Conservation (phyloP, 2,329 filamentous ascomycete genomes). For the Diaporthe australafricana region DNA sequence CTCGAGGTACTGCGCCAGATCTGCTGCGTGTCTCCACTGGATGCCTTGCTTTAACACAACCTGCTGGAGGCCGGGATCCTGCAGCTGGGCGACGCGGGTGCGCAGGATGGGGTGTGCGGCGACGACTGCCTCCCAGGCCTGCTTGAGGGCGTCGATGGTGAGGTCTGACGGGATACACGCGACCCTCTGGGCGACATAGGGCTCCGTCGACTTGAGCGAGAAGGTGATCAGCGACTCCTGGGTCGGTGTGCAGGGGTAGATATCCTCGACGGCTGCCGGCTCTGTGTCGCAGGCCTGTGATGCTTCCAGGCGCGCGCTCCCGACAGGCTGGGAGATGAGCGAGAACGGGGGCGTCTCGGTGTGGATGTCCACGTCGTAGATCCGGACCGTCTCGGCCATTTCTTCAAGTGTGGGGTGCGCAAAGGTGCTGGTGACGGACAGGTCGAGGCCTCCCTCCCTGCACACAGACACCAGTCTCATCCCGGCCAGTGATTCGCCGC, state of each 20-base stretch:
- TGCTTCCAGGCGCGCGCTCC: constrained; percentile 39
- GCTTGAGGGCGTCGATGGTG: constrained; percentile 40
- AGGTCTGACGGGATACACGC: constrained; percentile 41
- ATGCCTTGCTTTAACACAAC: constrained; percentile 48
- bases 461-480: constrained; percentile 56
- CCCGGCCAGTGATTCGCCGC: constrained; percentile 58
- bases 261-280: constrained; percentile 46
- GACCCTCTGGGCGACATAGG: constrained; percentile 49
- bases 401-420: constrained; percentile 53
- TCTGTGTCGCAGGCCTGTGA: constrained; percentile 41
- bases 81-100: constrained; percentile 47
- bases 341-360: constrained; percentile 43
- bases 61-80: constrained; percentile 50
- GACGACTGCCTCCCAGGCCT: constrained; percentile 46
- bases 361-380: constrained; percentile 44
- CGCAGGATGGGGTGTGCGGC: constrained; percentile 47
- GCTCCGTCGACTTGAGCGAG: constrained; percentile 44
- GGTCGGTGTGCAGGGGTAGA: constrained; percentile 51
- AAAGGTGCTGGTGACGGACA: constrained; percentile 56
- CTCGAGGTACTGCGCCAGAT: constrained; percentile 45
- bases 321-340: constrained; percentile 38
- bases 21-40: constrained; percentile 43
- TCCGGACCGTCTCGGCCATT: constrained; percentile 54
- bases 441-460: constrained; percentile 44
- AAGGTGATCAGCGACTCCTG: constrained; percentile 53